phyloP scores from a whole-genome alignment of 805 yeast genomes.

The Cyberlindnera suaveolens region DNA sequence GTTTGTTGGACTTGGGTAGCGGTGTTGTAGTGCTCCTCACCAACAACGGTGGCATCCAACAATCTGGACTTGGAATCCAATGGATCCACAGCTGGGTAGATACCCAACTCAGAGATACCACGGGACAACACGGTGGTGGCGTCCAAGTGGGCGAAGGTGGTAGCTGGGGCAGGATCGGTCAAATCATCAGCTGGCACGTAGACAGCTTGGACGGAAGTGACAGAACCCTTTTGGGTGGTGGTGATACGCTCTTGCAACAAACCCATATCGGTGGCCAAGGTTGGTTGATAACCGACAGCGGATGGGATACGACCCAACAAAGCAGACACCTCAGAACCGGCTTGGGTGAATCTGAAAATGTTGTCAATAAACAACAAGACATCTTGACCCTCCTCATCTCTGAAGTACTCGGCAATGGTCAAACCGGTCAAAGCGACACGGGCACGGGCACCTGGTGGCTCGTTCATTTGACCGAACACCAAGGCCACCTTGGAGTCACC shows the following conservation, averaged over 20 bases:
- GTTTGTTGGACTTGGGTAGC: conserved; percentile 97
- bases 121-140: conserved; percentile 99
- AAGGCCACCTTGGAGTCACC: conserved; percentile 99
- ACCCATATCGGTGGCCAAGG: conserved; percentile 99
- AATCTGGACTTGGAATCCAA: conserved; percentile 98
- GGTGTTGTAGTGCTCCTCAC: conserved; percentile 96
- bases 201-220: conserved; percentile 99
- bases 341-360: conserved; percentile 99
- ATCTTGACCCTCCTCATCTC: conserved; percentile 99
- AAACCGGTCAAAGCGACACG: conserved; percentile 99
- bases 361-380: conserved; percentile 98
- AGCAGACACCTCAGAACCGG: conserved; percentile 99
- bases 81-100: conserved; percentile 99
- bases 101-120: conserved; percentile 99
- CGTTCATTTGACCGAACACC: conserved; percentile 99
- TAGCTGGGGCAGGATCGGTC: conserved; percentile 99
- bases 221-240: conserved; percentile 99
- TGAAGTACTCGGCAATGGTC: conserved; percentile 99
- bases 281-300: conserved; percentile 99
- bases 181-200: conserved; percentile 99
- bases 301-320: conserved; percentile 99
- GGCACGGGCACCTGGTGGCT: conserved; percentile 99
- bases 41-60: conserved; percentile 94
- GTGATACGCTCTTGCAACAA: conserved; percentile 99
- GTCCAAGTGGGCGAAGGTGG: conserved; percentile 99